Evolutionary conservation across 176 grass and related monocot genomes (phyloP).

Genomic region (Cenchrus fungigraminus): DNA sequence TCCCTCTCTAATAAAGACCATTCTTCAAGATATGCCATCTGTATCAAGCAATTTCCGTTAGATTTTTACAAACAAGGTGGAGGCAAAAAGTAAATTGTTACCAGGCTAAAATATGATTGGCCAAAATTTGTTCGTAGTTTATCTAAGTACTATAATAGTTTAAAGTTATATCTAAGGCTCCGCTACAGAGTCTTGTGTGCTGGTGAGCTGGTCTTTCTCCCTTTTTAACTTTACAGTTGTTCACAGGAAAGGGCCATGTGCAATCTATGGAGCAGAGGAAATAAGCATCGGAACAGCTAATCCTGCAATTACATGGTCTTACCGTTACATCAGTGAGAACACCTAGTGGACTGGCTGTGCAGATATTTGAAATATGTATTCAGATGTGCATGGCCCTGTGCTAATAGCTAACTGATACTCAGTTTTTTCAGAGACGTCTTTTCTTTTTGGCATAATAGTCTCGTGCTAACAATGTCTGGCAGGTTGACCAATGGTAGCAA

Average conservation of each 20-base stretch:
- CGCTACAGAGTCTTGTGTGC: conserved; percentile 20
- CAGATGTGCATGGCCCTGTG: conserved; percentile 33
- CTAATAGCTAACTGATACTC: conserved; percentile 29
- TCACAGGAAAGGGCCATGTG: conserved; percentile 25
- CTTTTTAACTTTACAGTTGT: conserved; percentile 48
- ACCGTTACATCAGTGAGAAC: not conserved
- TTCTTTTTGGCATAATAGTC: conserved; percentile 29
- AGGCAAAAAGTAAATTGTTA: conserved; percentile 9
- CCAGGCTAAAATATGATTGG: conserved; percentile 20
- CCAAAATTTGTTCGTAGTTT: not conserved
- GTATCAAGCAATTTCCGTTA: conserved; percentile 38
- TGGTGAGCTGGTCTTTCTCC: conserved; percentile 26
- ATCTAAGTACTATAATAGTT: conserved; percentile 1
- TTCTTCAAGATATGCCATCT: conserved; percentile 88
- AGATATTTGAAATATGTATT: conserved; percentile 14
- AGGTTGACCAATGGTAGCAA: not conserved
- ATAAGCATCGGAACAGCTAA: conserved; percentile 23
- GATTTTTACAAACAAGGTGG: conserved; percentile 20
- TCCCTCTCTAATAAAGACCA: conserved; percentile 84
- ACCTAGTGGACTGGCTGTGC: not conserved
- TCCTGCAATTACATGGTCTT: not conserved
- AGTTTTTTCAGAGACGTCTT: conserved; percentile 34
- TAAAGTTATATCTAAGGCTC: conserved; percentile 12
- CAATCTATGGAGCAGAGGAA: conserved; percentile 24
- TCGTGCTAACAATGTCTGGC: conserved; percentile 24